Evolutionary conservation across 306 rosid species (phyloP).

Genomic region (Cucumis hystrix): DNA sequence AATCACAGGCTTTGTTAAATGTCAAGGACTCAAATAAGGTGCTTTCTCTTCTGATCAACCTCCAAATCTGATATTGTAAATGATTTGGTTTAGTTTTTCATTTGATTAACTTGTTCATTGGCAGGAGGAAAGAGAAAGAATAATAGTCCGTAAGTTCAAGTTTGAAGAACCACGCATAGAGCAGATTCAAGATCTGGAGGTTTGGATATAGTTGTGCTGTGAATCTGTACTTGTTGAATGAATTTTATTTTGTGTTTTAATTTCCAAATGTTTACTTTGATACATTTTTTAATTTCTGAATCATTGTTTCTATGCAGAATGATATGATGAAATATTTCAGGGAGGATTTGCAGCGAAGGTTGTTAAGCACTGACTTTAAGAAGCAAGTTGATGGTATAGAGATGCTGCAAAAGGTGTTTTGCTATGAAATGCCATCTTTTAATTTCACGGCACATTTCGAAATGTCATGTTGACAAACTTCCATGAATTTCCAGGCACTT

Average conservation of each 20-base stretch:
- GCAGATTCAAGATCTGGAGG: slow-evolving; percentile 99
- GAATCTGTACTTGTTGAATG: background rate
- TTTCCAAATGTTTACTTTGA: background rate
- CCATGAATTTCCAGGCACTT: slow-evolving; percentile 51
- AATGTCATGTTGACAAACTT: slow-evolving; percentile 8
- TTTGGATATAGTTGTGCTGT: slow-evolving; percentile 9
- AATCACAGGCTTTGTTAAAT: slow-evolving; percentile 70
- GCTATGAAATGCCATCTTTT: background rate
- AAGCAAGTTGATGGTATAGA: slow-evolving; percentile 97
- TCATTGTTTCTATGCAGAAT: slow-evolving; percentile 41
- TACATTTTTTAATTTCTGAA: background rate
- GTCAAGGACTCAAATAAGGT: slow-evolving; percentile 96
- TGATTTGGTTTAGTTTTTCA: background rate
- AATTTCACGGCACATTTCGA: background rate
- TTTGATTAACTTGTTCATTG: slow-evolving; percentile 10
- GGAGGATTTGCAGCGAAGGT: slow-evolving; percentile 93
- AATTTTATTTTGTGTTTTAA: slow-evolving; percentile 2
- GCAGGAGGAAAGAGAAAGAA: slow-evolving; percentile 94
- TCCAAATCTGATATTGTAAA: background rate
- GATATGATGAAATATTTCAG: slow-evolving; percentile 89
- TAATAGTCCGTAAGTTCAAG: slow-evolving; percentile 72
- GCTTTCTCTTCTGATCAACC: slow-evolving; percentile 9
- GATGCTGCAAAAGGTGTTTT: slow-evolving; percentile 79
- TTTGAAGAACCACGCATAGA: slow-evolving; percentile 90
- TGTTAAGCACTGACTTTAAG: slow-evolving; percentile 82